phyloP scores from a whole-genome alignment of 345 rosid species.

The Gossypioides kirkii region DNA sequence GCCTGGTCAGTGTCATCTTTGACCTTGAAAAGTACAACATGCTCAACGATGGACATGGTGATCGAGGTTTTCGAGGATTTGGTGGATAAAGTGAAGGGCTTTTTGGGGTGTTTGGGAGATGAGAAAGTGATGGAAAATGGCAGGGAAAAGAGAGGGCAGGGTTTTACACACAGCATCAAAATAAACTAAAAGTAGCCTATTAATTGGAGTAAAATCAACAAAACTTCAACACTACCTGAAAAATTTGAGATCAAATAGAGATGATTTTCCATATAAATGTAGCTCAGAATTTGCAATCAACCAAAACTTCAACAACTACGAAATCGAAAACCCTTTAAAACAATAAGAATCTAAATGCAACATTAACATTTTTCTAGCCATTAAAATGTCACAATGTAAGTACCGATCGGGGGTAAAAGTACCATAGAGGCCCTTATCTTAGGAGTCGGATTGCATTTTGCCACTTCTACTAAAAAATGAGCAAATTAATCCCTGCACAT shows the following conservation, averaged over 20 bases:
- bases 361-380: not conserved
- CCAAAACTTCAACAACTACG: not conserved
- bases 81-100: conserved; percentile 11
- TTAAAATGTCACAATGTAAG: not conserved
- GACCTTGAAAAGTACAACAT: conserved; percentile 81
- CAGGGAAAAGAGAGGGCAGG: not conserved
- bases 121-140: conserved; percentile 17
- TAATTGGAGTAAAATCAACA: not conserved
- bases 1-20: conserved; percentile 40
- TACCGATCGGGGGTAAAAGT: not conserved
- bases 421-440: no score
- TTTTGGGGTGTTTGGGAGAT: conserved; percentile 15
- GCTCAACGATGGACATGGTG: conserved; percentile 55
- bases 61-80: conserved; percentile 15
- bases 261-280: not conserved
- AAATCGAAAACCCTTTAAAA: not conserved
- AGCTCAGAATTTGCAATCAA: not conserved
- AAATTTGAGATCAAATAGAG: not conserved
- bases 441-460: no score
- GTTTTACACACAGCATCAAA: conserved; percentile 25
- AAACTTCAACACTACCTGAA: conserved; percentile 1
- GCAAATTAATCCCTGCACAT: no score
- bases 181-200: not conserved
- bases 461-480: no score
- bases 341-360: not conserved